Evolutionary conservation across 768 basidiomycete genomes (phyloP).

Genomic region (Nidularia sp.): DNA sequence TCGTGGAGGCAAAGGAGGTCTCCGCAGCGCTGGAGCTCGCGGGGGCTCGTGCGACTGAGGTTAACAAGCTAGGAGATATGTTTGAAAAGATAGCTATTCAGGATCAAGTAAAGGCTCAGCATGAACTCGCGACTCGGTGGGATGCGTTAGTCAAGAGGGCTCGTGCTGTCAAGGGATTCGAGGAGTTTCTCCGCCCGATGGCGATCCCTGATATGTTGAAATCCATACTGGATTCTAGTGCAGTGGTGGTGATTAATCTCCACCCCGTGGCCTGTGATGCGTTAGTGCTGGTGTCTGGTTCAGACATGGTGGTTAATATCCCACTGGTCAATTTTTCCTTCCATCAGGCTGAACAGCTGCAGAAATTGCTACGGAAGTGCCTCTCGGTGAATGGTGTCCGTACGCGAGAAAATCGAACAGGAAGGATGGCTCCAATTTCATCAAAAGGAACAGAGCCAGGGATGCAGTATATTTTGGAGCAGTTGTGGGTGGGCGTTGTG

Average conservation of each 20-base stretch:
- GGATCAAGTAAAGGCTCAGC: not conserved
- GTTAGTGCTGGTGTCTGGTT: not conserved
- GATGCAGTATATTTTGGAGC: conserved; percentile 1
- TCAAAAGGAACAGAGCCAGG: not conserved
- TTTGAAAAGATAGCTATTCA: not conserved
- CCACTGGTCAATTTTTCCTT: not conserved
- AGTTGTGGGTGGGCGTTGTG: conserved; percentile 2
- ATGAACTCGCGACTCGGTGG: not conserved
- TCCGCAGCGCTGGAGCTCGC: not conserved
- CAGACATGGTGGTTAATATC: not conserved
- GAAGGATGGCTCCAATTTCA: not conserved
- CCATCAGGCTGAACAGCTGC: not conserved
- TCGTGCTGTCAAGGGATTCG: not conserved
- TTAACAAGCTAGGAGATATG: not conserved
- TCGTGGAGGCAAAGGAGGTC: not conserved
- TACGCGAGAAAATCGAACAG: not conserved
- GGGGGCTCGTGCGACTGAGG: not conserved
- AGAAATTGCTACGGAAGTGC: not conserved
- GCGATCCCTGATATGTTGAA: not conserved
- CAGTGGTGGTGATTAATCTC: not conserved
- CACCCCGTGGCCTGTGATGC: not conserved
- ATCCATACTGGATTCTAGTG: not conserved
- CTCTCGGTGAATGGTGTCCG: conserved; percentile 6
- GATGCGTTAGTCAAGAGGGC: not conserved
- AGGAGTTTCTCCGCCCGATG: not conserved